Evolutionary conservation across 768 basidiomycete species (phyloP), one percentile per base, ranked within the genome.

Genomic region (Tubosaeta sp.): DNA sequence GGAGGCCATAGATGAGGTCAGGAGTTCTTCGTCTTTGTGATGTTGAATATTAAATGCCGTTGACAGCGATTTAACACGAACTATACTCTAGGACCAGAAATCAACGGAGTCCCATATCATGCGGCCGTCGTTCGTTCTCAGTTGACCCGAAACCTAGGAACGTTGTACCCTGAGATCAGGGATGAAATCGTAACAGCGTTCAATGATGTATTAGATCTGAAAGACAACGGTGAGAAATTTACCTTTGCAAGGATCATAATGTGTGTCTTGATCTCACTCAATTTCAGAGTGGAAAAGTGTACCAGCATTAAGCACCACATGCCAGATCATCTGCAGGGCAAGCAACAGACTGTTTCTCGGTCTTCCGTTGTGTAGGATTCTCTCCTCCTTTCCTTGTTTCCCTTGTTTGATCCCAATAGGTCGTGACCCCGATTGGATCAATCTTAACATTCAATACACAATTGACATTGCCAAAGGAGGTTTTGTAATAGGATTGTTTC

Each of bases 341-440:
- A 74, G 66, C 44, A 78, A 76, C 51, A 72, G 81, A 10, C 47
- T 74, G 1, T 77, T 81, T 50, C 72, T 81, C n/a, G 81, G 80
- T 0, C 62, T 72, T 38, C 76, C 77, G 1, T 33, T 76, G 5
- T 81, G 79, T 77, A 46, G 16, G 56, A 10, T 25, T 37, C 10
- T 35, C 31, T 5, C 8, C 32, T 13, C 11, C n/a, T 6, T 26
- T 14, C 22, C 38, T 17, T 26, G 13, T n/a, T 22, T n/a, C 43
- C 14, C 31, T 44, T 7, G 19, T 27, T 31, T 38, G 16, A n/a
- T 44, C 1, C 4, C 41, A 26, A 6, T 46, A 77, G 76, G 75
- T 55, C 67, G 74, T 11, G 56, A 76, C 43, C 56, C 62, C 6
- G 71, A 67, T 7, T 76, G 72, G 53, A 49, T 35, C 17, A 33